Base-by-base conservation (phyloP, 306 rosid genomes). In the Trichosanthes truncata region DNA sequence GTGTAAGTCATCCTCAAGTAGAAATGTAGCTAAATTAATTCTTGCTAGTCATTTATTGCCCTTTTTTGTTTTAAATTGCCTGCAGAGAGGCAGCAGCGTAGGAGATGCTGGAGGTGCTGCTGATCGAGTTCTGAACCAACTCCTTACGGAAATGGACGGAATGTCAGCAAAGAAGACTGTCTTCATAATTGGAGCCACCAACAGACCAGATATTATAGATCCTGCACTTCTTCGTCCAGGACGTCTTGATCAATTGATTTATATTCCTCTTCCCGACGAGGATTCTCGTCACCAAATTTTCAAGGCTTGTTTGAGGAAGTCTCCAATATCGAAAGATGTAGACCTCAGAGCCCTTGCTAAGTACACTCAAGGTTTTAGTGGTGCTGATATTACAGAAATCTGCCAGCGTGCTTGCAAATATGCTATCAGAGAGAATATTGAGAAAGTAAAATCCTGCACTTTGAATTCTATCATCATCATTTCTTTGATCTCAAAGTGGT, bases 221-320 rank as follows among this genome's bases (percentile, higher is more conserved):
- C 82, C 88, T 43, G 89, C 89, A 55, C 87, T 86, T 68, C 89
- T 86, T 15, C 84, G 89, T 8, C 89, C 89, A 33, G 89, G 89
- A 17, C 85, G 89, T 48, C 81, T 86, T 0, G 87, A 86, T 76
- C 85, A 83, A 20, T 60, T 83, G 61, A 79, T 83, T 61, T 83
- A 79, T 41, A 83, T 83, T 67, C 80, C 85, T 41, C 85, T 83
- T 4, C 85, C 85, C 0, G 85, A 83, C 7, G 85, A 83, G 62
- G 80, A 74, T 21, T 83, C 85, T 13, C 80, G 83, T 31, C 38
- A 68, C 59, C 82, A 79, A n/a, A 83, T 83, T 45, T 83, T 83
- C 57, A 83, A 74, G 59, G 56, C 85, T 61, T 83, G 85, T 51
- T 65, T 83, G 77, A 83, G 83, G 61, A 83, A 83, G 75, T 84